phyloP scores from a whole-genome alignment of 768 basidiomycete species.

The Termitomyces sp. region DNA sequence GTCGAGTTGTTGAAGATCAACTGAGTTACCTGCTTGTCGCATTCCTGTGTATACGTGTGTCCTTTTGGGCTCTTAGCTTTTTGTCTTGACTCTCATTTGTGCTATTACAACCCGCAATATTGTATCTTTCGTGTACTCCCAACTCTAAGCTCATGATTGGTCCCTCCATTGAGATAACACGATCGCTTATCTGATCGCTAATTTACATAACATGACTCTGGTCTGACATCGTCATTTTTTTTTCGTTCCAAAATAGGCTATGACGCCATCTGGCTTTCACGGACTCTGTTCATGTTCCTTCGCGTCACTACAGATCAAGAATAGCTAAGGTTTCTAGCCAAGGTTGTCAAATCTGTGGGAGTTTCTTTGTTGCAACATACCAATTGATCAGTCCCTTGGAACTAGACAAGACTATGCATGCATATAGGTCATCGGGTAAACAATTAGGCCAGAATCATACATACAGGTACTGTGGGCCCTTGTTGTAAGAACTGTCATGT shows the following conservation, averaged over 20 bases:
- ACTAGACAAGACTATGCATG: background rate
- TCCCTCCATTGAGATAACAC: conserved; percentile 4
- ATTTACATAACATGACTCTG: background rate
- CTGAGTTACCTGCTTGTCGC: conserved; percentile 11
- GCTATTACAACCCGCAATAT: conserved; percentile 21
- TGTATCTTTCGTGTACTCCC: conserved; percentile 24
- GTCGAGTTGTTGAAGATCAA: conserved; percentile 78
- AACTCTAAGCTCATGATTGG: conserved; percentile 9
- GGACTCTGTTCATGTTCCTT: background rate
- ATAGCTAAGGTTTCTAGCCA: background rate
- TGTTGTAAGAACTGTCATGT: background rate
- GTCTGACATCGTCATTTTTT: background rate
- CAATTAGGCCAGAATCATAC: background rate
- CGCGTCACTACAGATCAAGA: background rate
- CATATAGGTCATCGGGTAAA: background rate
- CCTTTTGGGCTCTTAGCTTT: conserved; percentile 12
- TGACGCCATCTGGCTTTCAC: conserved; percentile 4
- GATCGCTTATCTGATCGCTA: conserved; percentile 6
- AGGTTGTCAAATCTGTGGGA: background rate
- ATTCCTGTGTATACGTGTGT: conserved; percentile 6
- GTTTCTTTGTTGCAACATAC: background rate
- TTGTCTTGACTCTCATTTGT: conserved; percentile 16
- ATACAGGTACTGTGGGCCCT: background rate
- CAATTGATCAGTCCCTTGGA: background rate
- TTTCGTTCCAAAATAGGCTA: background rate